phyloP scores from a whole-genome alignment of 2,329 filamentous ascomycete species.

The Cercospora sp. region DNA sequence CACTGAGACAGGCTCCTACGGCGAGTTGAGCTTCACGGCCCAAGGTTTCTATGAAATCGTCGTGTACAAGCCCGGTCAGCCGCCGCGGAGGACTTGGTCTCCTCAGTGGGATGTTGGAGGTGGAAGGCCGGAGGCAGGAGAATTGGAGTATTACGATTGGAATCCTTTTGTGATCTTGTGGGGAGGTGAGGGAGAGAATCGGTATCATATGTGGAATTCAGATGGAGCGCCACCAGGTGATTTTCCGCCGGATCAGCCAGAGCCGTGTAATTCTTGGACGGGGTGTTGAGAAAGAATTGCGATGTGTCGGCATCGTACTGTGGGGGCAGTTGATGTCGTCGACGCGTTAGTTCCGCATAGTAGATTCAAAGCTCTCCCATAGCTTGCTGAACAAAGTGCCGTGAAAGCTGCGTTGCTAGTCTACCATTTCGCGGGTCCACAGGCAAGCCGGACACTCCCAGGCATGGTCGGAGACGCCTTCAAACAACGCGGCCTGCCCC shows the following conservation, averaged over 20 bases:
- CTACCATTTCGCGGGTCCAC: conserved; percentile 6
- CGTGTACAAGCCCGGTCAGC: background rate
- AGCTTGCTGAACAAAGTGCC: background rate
- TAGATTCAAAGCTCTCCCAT: background rate
- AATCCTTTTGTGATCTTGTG: background rate
- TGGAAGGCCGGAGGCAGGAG: background rate
- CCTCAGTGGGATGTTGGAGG: background rate
- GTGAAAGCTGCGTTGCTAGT: background rate
- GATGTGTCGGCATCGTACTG: background rate
- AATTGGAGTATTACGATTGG: background rate
- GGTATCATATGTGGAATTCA: background rate
- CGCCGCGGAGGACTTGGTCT: background rate
- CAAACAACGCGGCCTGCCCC: background rate
- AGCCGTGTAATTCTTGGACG: background rate
- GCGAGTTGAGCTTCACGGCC: background rate
- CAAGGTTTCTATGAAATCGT: background rate
- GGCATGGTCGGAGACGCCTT: background rate
- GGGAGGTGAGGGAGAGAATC: background rate
- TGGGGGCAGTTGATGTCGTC: background rate
- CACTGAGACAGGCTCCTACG: background rate
- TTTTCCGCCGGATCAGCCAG: background rate
- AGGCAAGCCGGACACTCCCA: conserved; percentile 1
- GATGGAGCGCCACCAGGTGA: background rate
- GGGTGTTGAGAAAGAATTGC: background rate
- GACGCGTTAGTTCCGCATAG: background rate